Conservation (phyloP, 805 yeast genomes). For the Suhomyces pyralidae region DNA sequence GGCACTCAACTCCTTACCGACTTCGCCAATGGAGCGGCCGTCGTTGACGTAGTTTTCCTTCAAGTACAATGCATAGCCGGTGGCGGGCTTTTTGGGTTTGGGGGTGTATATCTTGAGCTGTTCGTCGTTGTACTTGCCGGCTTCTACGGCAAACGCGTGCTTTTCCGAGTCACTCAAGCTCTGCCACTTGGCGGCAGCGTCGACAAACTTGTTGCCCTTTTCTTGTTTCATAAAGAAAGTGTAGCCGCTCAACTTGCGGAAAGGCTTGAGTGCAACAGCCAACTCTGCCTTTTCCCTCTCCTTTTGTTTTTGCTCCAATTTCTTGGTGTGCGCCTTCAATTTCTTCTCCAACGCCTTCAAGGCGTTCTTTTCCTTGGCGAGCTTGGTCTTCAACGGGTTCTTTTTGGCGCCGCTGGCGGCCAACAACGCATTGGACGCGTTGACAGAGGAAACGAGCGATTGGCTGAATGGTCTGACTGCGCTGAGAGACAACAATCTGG, state of each 20-base stretch:
- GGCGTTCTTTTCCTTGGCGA: slow-evolving; percentile 15
- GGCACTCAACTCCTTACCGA: slow-evolving; percentile 22
- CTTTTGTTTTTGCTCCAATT: slow-evolving; percentile 16
- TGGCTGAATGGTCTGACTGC: neutral
- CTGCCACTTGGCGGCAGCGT: slow-evolving; percentile 23
- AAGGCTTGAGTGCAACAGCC: slow-evolving; percentile 21
- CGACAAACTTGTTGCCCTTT: slow-evolving; percentile 13
- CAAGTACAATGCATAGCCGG: slow-evolving; percentile 29
- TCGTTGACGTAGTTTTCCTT: slow-evolving; percentile 23
- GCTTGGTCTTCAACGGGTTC: slow-evolving; percentile 15
- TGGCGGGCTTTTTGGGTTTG: slow-evolving; percentile 33
- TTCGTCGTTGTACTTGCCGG: slow-evolving; percentile 28
- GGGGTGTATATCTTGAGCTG: slow-evolving; percentile 23
- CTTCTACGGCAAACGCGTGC: slow-evolving; percentile 20
- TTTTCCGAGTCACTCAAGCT: slow-evolving; percentile 27
- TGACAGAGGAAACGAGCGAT: neutral
- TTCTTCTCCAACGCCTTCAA: slow-evolving; percentile 15
- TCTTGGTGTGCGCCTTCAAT: slow-evolving; percentile 15
- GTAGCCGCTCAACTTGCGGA: slow-evolving; percentile 21
- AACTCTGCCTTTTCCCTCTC: slow-evolving; percentile 13
- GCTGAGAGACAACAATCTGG: neutral
- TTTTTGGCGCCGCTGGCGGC: slow-evolving; percentile 5
- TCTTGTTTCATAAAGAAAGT: slow-evolving; percentile 24
- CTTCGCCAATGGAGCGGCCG: slow-evolving; percentile 22
- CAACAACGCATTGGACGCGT: neutral